Evolutionary conservation across 352 stramenopile genomes (phyloP), one percentile per base, ranked within the genome.

Genomic region (Globisporangium apiculatum): DNA sequence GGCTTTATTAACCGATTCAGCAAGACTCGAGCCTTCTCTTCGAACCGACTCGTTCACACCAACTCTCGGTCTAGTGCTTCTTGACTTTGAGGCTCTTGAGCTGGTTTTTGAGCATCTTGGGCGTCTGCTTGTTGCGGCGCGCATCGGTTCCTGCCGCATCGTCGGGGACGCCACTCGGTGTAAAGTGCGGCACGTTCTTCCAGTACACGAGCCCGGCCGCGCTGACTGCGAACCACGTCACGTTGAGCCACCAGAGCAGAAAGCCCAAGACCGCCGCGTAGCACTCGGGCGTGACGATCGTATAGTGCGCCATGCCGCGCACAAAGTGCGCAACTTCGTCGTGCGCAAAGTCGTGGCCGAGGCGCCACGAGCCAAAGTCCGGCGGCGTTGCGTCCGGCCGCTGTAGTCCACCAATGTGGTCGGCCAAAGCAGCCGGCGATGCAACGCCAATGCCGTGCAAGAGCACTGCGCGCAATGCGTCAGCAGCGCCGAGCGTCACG

Each of bases 21-120:
- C 18, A 24, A 24, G 18, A 24, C 18, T 24, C 18, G 18, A 24
- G 18, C 0, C 18, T 24, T 1, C 18, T 24, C 18, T 24, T 24
- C 18, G 18, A 24, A 24, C 18, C 18, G 18, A 24, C 18, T 24
- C 18, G 18, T 24, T 24, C 0, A 24, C 18, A 24, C n/a, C 14
- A 51, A 49, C 10, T 3, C 17, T 24, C 18, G 37, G 18, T 31
- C 57, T 58, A 68, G 52, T 86, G 80, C 67, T 86, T 86, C 59
- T 82, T 74, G 45, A 86, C 52, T 67, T 86, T 89, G 42, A 89
- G 57, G 47, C 60, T 64, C 66, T 88, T 90, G 49, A 89, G 67
- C 55, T 86, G 76, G 58, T 89, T 89, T 70, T 86, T 89, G 42
- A 86, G 66, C 53, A 64, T 65, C 65, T 89, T 89, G 36, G 78